Base-by-base conservation (phyloP, 1,139 yeast species). In the Meyerozyma guilliermondii region DNA sequence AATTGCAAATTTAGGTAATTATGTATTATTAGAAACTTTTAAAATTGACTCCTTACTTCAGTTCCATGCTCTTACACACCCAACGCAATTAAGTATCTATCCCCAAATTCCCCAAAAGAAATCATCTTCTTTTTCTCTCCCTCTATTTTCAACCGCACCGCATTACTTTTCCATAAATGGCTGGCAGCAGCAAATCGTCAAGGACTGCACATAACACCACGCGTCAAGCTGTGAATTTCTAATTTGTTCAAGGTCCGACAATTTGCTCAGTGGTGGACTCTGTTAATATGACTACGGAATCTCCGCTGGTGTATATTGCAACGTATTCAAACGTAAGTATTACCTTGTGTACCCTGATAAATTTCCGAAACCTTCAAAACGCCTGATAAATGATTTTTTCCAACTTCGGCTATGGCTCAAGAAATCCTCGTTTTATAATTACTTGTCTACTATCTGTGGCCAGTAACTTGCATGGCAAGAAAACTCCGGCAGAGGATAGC, bases 271-370 rank as follows among this genome's bases (percentile, higher is more conserved):
- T 17, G 23, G 31, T 11, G 16, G 24, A 33, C 9, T 9, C 13
- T 24, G 14, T 27, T 29, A 29, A 14, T 3, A 36, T 36, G 39
- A 7, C 39, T 11, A 16, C 22, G 23, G 39, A 29, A 22, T n/a
- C 28, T 17, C 43, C 40, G 38, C 20, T 29, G 38, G 43, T 41
- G 20, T 41, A 38, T 30, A 39, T 39, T 16, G 43, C 43, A 17
- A 41, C 43, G 24, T 41, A 41, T 33, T 41, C 43, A n/a, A 38
- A 33, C 23, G 43, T 41, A 41, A 33, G 36, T 33, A 18, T 33
- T n/a, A 13, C 3, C 16, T n/a, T 8, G 33, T 13, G 33, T 13
- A 16, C 30, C 10, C 14, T 5, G 16, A 5, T 29, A 13, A 8
- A 10, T 10, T 11, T n/a, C 18, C 33, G 10, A 7, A 26, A 26